Percentiles rank a stretch among this genome's conserved stretches.
Conservation (phyloP, 768 basidiomycete genomes). For the Trametes gibbosa region DNA sequence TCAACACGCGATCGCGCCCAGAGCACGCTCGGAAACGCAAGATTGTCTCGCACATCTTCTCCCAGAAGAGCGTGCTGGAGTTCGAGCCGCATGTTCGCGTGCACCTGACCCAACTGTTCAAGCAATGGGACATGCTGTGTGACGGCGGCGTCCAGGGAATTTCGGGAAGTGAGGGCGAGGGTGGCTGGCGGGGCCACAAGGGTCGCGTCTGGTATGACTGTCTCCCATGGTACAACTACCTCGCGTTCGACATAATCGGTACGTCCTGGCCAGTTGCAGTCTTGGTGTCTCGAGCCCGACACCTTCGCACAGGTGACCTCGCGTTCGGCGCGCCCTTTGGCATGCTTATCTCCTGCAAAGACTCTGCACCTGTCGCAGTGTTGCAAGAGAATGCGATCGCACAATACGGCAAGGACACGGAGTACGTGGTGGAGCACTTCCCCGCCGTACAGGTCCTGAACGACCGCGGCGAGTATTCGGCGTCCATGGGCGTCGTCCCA, state of each 20-base stretch:
- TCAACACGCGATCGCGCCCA: constrained; percentile 73
- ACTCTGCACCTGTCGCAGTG: constrained; percentile 67
- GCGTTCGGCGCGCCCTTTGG: constrained; percentile 89
- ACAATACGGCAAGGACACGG: constrained; percentile 47
- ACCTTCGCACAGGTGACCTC: constrained; percentile 58
- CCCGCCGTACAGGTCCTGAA: constrained; percentile 87
- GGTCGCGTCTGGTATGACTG: constrained; percentile 73
- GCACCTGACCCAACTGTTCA: constrained; percentile 55
- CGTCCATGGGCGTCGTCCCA: constrained; percentile 78
- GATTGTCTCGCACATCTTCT: constrained; percentile 83
- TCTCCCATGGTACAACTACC: constrained; percentile 67
- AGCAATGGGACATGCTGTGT: constrained; percentile 74
- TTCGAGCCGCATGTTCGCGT: constrained; percentile 85
- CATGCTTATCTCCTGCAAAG: constrained; percentile 75
- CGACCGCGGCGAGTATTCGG: constrained; percentile 83
- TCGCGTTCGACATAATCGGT: constrained; percentile 79
- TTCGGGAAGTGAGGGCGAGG: constrained; percentile 58
- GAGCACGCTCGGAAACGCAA: constrained; percentile 91
- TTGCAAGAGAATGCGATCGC: constrained; percentile 54
- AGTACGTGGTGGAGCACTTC: constrained; percentile 48
- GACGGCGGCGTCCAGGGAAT: constrained; percentile 52
- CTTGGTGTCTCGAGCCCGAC: constrained; percentile 24
- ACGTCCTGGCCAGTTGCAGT: constrained; percentile 6
- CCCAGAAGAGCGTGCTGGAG: constrained; percentile 79
- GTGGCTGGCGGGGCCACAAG: constrained; percentile 55